phyloP scores from a whole-genome alignment of 345 rosid species.

The Gossypium arboreum region DNA sequence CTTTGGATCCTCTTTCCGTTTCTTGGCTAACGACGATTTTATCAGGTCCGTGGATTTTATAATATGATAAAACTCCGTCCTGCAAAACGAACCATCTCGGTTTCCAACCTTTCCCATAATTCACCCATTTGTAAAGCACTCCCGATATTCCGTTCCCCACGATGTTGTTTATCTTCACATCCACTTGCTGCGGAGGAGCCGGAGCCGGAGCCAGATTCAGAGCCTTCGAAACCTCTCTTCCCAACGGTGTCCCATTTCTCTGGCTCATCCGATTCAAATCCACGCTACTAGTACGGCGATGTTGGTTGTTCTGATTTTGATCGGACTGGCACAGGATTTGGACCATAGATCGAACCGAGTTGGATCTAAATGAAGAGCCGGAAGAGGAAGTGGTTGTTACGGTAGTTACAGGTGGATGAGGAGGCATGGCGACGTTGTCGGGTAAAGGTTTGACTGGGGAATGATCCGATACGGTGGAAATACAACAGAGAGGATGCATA shows the following conservation, averaged over 20 bases:
- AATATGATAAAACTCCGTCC: conserved; percentile 93
- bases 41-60: conserved; percentile 91
- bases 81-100: conserved; percentile 93
- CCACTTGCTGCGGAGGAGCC: conserved; percentile 41
- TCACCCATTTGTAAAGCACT: conserved; percentile 87
- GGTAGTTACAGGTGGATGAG: conserved; percentile 2
- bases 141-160: conserved; percentile 91
- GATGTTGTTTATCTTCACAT: conserved; percentile 74
- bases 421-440: conserved; percentile 4
- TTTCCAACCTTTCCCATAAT: conserved; percentile 96
- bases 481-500: conserved; percentile 19
- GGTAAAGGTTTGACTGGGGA: not conserved
- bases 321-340: not conserved
- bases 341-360: conserved; percentile 11
- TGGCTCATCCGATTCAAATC: conserved; percentile 18
- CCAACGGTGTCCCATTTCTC: conserved; percentile 11
- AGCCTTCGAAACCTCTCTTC: not conserved
- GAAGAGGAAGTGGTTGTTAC: not conserved
- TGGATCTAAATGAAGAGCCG: conserved; percentile 17
- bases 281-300: conserved; percentile 6
- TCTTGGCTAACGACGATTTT: conserved; percentile 74
- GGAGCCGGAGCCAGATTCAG: conserved; percentile 9
- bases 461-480: conserved; percentile 17
- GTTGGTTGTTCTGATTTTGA: not conserved
- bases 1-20: conserved; percentile 77